Evolutionary conservation across 2,329 filamentous ascomycete genomes (phyloP).

Genomic region (Alternaria brassicae): DNA sequence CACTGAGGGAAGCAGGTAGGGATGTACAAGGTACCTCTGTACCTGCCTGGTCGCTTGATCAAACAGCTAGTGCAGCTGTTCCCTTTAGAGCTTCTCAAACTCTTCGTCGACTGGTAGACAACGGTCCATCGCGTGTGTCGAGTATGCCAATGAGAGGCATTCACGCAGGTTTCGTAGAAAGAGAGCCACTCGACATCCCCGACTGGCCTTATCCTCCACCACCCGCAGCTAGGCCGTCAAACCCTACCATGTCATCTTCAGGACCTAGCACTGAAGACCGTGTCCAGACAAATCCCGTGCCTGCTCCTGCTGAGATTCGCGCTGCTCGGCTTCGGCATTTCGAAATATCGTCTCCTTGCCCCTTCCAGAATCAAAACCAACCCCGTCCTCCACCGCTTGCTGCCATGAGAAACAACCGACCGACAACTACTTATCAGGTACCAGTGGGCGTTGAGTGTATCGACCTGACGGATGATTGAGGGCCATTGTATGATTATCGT

Average conservation of each 20-base stretch:
- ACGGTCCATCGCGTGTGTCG: background rate
- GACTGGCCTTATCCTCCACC: background rate
- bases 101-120: background rate
- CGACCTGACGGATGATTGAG: constrained; percentile 22
- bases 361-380: background rate
- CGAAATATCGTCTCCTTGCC: background rate
- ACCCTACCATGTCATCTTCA: background rate
- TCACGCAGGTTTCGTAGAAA: background rate
- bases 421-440: background rate
- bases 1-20: constrained; percentile 11
- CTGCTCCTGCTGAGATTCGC: constrained; percentile 12
- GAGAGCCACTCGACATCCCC: background rate
- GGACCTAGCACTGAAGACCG: background rate
- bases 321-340: constrained; percentile 25
- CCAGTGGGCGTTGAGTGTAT: constrained; percentile 15
- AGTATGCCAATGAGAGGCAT: background rate
- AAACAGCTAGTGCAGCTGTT: background rate
- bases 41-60: constrained; percentile 10
- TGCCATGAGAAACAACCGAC: background rate
- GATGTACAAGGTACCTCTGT: constrained; percentile 1
- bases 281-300: background rate
- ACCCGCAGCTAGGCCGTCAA: background rate
- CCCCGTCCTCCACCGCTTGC: background rate
- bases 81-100: background rate
- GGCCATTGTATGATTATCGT: background rate